Conservation (phyloP, 148 eudicot genomes). For the Agrostemma githago region DNA sequence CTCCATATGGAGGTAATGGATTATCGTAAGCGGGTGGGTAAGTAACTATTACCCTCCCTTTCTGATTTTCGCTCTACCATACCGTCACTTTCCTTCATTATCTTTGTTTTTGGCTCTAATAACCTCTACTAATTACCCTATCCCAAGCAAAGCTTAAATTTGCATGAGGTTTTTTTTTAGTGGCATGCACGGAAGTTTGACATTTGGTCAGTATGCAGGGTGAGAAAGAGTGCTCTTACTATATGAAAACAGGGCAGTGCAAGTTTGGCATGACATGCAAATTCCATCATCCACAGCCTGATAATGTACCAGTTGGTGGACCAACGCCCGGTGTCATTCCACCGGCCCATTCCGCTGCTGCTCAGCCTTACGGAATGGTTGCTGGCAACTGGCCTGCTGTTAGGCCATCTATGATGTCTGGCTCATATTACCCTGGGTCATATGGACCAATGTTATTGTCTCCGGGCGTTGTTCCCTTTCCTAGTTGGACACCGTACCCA, state of each 20-base stretch:
- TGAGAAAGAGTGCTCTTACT: constrained; percentile 92
- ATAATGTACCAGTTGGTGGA: constrained; percentile 38
- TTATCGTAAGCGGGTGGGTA: no score
- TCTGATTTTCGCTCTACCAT: no score
- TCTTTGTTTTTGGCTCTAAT: no score
- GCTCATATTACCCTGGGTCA: constrained; percentile 67
- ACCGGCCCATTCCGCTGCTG: constrained; percentile 44
- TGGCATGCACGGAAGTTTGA: constrained; percentile 2
- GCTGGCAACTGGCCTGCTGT: constrained; percentile 69
- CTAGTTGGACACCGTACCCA: constrained; percentile 81
- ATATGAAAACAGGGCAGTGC: constrained; percentile 82
- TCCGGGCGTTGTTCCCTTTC: constrained; percentile 65
- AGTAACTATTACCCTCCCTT: no score
- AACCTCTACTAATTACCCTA: no score
- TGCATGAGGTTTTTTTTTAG: not conserved
- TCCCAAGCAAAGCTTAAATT: no score
- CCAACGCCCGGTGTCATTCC: constrained; percentile 41
- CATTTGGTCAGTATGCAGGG: constrained; percentile 43
- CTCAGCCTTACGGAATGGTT: constrained; percentile 69
- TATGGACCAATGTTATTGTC: constrained; percentile 68
- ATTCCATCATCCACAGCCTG: constrained; percentile 86
- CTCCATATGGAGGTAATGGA: no score
- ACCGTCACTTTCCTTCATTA: no score
- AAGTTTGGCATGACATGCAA: constrained; percentile 93
- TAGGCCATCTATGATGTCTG: constrained; percentile 63